Evolutionary conservation across 2,329 filamentous ascomycete genomes (phyloP), one percentile per base, ranked within the genome.

Genomic region (Neofusicoccum sp.): DNA sequence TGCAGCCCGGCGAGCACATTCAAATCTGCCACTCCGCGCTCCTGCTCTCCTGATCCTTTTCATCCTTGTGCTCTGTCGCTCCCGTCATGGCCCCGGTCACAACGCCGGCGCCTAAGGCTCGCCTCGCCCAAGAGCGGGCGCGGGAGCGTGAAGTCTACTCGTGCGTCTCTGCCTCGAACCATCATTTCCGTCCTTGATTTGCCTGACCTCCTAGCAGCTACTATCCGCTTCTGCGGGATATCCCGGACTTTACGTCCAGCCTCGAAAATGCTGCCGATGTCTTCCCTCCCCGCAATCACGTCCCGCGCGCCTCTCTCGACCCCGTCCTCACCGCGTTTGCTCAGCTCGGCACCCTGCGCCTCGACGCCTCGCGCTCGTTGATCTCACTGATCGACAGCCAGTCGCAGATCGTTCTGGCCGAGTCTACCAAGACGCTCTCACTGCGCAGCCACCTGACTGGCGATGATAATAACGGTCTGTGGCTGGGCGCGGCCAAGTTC

Each of bases 371-470:
- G 6, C 65, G 73, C 45, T 72, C 71, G 45, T 60, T 74, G 31
- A 71, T 75, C 31, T 74, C 72, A 62, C 72, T 76, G 65, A 74
- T 75, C 66, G 73, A 75, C 62, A 65, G 71, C 24, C 67, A 64
- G 31, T 66, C 71, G 63, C 71, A 71, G 65, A 73, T 69, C 59
- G 68, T 74, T 33, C 65, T 75, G 3, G 71, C 72, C 9, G 72
- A 74, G 61, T 72, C 70, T 14, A 75, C 72, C 9, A 63, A 63
- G 24, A 70, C 70, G 2, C 51, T 70, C 6, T 72, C 69, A 0
- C 58, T 72, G 1, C 63, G 69, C 34, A 71, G 65, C 11, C 68
- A 67, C 11, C 62, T 67, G 34, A 61, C 69, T 1, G 65, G 68
- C 49, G 65, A 65, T 9, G 57, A 61, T 1, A 7, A 9, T n/a